Evolutionary conservation across 208 protist species (phyloP), one percentile per base, ranked within the genome.

Genomic region (Acanthamoeba quina): DNA sequence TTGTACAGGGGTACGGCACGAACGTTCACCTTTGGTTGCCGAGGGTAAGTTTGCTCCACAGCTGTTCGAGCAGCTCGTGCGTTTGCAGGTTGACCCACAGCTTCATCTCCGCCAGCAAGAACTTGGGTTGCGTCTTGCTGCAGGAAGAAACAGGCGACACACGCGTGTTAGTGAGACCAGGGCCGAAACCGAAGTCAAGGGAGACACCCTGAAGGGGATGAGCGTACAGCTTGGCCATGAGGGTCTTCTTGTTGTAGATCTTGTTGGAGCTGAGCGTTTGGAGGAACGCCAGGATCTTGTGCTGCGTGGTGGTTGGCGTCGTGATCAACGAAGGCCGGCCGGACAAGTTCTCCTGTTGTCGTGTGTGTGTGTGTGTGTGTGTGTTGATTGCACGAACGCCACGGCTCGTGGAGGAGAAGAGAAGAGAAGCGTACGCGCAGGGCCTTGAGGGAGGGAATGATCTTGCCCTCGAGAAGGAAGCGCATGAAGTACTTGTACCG

Each of bases 401-500:
- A 47, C 56, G 24, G 15, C 7, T 29, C 37, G 47, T n/a, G n/a
- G 26, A 31, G 24, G 41, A 37, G 13, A 41, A 31, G 47, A 26
- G 4, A 31, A 21, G 17, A 56, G 6, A 5, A 70, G 24, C 54
- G 52, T 56, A 91, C 85, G 11, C 85, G 54, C 26, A 91, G 34
- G 4, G 17, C 62, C 17, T 21, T 44, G 19, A 91, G 62, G 0
- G 85, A 91, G 41, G 85, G 60, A 52, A 91, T 74, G 85, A 91
- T 37, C n/a, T 34, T 19, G 0, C 85, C 85, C 19, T 91, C 85
- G 58, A 91, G 85, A 6, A 91, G 44, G 85, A 91, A 91, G 41
- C 85, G 85, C 85, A 91, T 91, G 85, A 91, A 91, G 41, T 91
- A 91, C 44, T 91, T 91, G 85, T 74, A 91, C 19, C 85, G 85